Conservation (phyloP, 2,329 filamentous ascomycete genomes). For the Cladophialophora exuberans region DNA sequence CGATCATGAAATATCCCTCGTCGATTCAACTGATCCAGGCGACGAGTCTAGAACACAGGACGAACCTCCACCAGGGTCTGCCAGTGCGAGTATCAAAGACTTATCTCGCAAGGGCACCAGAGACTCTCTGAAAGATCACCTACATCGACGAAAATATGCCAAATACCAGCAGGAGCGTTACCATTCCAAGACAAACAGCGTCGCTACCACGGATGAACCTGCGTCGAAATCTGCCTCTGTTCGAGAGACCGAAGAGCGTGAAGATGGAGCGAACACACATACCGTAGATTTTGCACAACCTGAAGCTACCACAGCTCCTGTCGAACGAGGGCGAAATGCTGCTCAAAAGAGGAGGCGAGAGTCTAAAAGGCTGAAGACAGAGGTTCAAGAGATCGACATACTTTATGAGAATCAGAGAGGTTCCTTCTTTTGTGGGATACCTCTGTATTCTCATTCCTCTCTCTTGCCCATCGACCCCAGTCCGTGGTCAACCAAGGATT, state of each 20-base stretch:
- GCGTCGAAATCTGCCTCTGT: slow-evolving; percentile 5
- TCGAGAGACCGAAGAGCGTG: background rate
- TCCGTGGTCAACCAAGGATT: slow-evolving; percentile 76
- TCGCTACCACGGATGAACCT: slow-evolving; percentile 6
- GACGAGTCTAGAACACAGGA: slow-evolving; percentile 34
- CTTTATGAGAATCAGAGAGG: slow-evolving; percentile 96
- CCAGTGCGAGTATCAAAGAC: slow-evolving; percentile 27
- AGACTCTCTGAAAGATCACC: slow-evolving; percentile 43
- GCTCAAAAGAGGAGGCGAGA: slow-evolving; percentile 19
- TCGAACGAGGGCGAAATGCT: slow-evolving; percentile 10
- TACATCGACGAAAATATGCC: slow-evolving; percentile 49
- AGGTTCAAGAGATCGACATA: slow-evolving; percentile 69
- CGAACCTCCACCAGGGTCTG: slow-evolving; percentile 30
- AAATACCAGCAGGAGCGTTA: slow-evolving; percentile 60
- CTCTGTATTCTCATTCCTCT: slow-evolving; percentile 85
- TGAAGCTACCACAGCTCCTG: background rate
- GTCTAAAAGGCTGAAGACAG: slow-evolving; percentile 35
- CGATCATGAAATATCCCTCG: slow-evolving; percentile 37
- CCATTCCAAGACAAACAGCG: slow-evolving; percentile 22
- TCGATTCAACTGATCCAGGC: slow-evolving; percentile 45
- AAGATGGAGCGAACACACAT: slow-evolving; percentile 7
- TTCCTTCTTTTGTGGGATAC: slow-evolving; percentile 82
- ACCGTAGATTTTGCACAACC: slow-evolving; percentile 25
- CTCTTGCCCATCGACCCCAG: slow-evolving; percentile 83
- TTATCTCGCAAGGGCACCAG: slow-evolving; percentile 39